Evolutionary conservation across 1,139 yeast species (phyloP).

Genomic region (Scheffersomyces titani): DNA sequence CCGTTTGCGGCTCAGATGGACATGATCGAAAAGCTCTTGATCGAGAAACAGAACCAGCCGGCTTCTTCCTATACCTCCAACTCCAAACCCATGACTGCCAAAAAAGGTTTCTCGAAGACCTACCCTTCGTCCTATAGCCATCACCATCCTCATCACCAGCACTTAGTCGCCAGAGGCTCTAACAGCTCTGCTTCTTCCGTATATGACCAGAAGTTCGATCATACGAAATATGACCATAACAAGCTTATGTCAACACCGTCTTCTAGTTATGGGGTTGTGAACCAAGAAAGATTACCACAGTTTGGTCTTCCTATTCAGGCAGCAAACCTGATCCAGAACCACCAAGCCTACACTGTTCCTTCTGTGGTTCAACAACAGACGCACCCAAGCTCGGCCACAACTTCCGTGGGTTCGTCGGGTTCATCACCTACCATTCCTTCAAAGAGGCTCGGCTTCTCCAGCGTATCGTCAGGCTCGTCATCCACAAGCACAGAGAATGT

Average conservation of each 20-base stretch:
- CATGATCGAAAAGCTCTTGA: constrained; percentile 28
- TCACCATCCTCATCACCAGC: not conserved
- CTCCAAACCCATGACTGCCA: not conserved
- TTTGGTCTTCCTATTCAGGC: constrained; percentile 2
- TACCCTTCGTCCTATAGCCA: not conserved
- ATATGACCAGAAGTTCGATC: constrained; percentile 2
- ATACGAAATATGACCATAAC: constrained; percentile 6
- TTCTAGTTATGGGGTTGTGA: not conserved
- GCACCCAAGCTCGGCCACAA: constrained; percentile 1
- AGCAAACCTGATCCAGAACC: constrained; percentile 5
- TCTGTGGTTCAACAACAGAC: not conserved
- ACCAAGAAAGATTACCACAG: not conserved
- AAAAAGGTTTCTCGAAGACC: not conserved
- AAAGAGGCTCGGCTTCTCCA: not conserved
- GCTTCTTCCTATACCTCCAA: not conserved
- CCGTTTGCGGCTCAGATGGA: constrained; percentile 38
- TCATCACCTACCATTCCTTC: constrained; percentile 3
- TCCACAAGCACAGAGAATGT: constrained; percentile 3
- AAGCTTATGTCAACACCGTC: not conserved
- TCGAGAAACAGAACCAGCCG: constrained; percentile 37
- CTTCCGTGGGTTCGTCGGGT: not conserved
- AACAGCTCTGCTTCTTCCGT: not conserved
- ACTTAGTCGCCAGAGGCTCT: not conserved
- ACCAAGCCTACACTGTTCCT: not conserved
- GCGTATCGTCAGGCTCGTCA: constrained; percentile 5